Evolutionary conservation across 1,284 basidiomycete genomes (phyloP), one percentile per base, ranked within the genome.

Genomic region (Inonotus hispidus): DNA sequence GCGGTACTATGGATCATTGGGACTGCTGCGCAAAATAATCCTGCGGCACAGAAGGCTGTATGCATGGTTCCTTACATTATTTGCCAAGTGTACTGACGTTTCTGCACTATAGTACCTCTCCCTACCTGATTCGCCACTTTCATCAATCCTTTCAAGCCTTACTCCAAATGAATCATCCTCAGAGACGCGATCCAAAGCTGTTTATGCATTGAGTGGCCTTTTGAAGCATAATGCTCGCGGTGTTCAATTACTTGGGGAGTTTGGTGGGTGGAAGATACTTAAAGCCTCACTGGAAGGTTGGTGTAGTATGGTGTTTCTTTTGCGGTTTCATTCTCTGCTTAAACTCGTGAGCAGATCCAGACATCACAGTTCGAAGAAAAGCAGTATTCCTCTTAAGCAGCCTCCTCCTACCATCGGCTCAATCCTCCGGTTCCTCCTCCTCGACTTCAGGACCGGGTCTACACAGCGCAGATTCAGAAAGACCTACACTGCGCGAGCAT

Each of bases 1-100:
- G 87, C 92, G 61, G 85, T 88, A 0, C 78, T 95, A 11, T 98
- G 96, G 96, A 88, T 98, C 7, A 80, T 92, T 19, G 96, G 96
- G 3, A 98, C 96, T 0, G 95, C 96, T 0, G 75, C 96, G 1
- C 95, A 98, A 72, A 98, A 99, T 72, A 99, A 98, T 68, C 90
- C 93, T 3, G 82, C 89, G 58, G 94, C 94, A 0, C 96, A 98
- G 70, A 81, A 84, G 54, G 84, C 88, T 1, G 92, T 97, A 69
- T 68, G 89, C 82, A 8, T 10, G 39, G 5, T 38, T 43, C n/a
- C 41, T 19, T 21, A 45, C 57, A 52, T 64, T 61, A 37, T 46
- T 55, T 8, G 10, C 3, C 32, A 8, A 38, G 19, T 7, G 14
- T 21, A 21, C 46, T 65, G 37, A 65, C 45, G 41, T 4, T 19